Conservation (phyloP, 148 eudicot species). For the Talinum fruticosum region DNA sequence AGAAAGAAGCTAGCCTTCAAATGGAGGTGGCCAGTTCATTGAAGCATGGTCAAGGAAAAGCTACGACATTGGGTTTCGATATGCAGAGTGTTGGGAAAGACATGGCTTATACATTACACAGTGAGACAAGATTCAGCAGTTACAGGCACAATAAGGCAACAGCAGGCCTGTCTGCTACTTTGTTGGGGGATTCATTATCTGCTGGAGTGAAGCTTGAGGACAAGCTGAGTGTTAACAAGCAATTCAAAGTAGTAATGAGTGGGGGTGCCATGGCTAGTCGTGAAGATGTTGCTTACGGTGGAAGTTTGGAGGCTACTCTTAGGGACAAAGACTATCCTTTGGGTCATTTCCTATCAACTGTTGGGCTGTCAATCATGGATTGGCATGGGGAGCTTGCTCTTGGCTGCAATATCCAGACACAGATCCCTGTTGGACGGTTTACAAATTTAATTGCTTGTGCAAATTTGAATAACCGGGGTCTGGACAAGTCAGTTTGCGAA, state of each 20-base stretch:
- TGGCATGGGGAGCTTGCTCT: conserved; percentile 95
- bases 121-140: conserved; percentile 76
- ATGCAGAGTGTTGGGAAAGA: conserved; percentile 85
- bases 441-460: conserved; percentile 80
- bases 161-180: conserved; percentile 74
- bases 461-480: conserved; percentile 76
- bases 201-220: conserved; percentile 88
- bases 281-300: conserved; percentile 92
- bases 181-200: conserved; percentile 67
- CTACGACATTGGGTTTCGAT: conserved; percentile 80
- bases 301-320: conserved; percentile 85
- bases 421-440: conserved; percentile 76
- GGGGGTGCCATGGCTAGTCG: conserved; percentile 88
- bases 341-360: conserved; percentile 72
- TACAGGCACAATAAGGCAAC: conserved; percentile 63
- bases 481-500: conserved; percentile 71
- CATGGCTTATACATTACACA: conserved; percentile 70
- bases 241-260: conserved; percentile 59
- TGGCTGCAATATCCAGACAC: conserved; percentile 78
- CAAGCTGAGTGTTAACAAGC: conserved; percentile 58
- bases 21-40: conserved; percentile 83
- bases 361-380: conserved; percentile 86
- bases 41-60: conserved; percentile 79
- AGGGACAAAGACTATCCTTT: conserved; percentile 87
- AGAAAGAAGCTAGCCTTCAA: conserved; percentile 83